phyloP scores from a whole-genome alignment of 2,329 filamentous ascomycete species.

The Fusarium drepaniforme region DNA sequence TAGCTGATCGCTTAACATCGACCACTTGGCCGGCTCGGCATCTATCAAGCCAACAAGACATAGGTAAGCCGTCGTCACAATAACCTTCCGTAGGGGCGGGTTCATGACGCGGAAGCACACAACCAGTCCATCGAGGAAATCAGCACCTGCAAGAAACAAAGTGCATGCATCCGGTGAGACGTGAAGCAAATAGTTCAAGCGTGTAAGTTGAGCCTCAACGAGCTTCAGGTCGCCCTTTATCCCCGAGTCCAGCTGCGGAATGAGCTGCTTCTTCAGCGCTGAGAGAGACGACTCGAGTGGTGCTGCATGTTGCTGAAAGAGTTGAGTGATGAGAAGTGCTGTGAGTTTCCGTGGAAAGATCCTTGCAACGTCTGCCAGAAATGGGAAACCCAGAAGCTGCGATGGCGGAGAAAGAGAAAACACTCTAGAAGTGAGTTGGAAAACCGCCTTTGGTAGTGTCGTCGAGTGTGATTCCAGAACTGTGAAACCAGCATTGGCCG shows the following conservation, averaged over 20 bases:
- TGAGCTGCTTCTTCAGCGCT: constrained; percentile 71
- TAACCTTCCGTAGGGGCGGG: constrained; percentile 71
- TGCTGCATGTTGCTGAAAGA: constrained; percentile 66
- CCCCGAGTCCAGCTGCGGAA: constrained; percentile 72
- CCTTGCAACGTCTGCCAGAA: constrained; percentile 76
- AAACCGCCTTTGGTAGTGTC: constrained; percentile 72
- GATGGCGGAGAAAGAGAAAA: constrained; percentile 56
- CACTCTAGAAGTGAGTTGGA: constrained; percentile 72
- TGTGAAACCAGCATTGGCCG: constrained; percentile 50
- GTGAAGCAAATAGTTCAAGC: constrained; percentile 73
- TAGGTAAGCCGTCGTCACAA: constrained; percentile 81
- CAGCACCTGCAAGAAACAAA: constrained; percentile 84
- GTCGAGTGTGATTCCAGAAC: constrained; percentile 52
- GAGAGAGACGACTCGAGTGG: constrained; percentile 68
- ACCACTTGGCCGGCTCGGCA: constrained; percentile 75
- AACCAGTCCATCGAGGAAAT: constrained; percentile 84
- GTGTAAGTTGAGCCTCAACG: constrained; percentile 66
- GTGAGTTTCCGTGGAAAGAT: constrained; percentile 74
- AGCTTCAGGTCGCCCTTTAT: constrained; percentile 66
- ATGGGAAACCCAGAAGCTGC: constrained; percentile 72
- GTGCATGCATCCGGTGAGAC: constrained; percentile 68
- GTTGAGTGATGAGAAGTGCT: constrained; percentile 59
- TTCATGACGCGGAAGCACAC: constrained; percentile 74
- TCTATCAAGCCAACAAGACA: constrained; percentile 79
- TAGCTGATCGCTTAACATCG: constrained; percentile 84